A percentile compares a stretch with the other conserved stretches of the same genome.
Evolutionary conservation across 441 rosid genomes (phyloP).

Genomic region (Arabidopsis hybrid): DNA sequence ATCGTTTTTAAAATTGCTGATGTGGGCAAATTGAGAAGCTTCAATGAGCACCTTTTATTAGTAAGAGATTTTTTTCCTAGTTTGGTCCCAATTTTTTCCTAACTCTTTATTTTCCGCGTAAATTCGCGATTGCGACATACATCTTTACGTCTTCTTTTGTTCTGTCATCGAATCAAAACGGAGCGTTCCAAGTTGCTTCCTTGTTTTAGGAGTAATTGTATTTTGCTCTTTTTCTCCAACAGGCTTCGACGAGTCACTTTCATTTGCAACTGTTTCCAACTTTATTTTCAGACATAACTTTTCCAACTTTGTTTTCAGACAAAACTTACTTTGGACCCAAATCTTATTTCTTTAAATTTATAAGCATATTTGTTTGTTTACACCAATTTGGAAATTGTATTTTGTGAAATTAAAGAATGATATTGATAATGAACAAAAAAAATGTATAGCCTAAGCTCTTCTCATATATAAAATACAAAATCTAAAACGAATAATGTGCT

Average conservation of each 20-base stretch:
- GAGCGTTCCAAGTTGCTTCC: not conserved
- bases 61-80: not conserved
- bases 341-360: not conserved
- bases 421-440: not conserved
- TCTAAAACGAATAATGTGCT: conserved; percentile 1
- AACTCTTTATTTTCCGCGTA: not conserved
- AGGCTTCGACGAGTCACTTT: conserved; percentile 1
- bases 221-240: conserved; percentile 1
- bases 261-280: conserved; percentile 15
- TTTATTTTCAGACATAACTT: conserved; percentile 2
- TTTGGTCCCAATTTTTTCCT: not conserved
- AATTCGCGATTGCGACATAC: not conserved
- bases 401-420: not conserved
- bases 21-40: too few relatives aligned
- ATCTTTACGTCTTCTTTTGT: not conserved
- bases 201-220: conserved; percentile 2
- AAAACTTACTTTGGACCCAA: conserved; percentile 2
- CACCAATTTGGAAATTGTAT: not conserved
- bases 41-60: too few relatives aligned
- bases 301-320: conserved; percentile 8
- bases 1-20: too few relatives aligned
- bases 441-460: conserved; percentile 31
- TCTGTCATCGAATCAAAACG: not conserved
- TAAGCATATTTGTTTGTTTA: not conserved
- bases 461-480: not conserved